A percentile compares a stretch with the other conserved stretches of the same genome.
These are phyloP conservation scores for Dioszegia aurantiaca DNA, from an alignment of 768 basidiomycete genomes.

Conservation along the genomic window DNA sequence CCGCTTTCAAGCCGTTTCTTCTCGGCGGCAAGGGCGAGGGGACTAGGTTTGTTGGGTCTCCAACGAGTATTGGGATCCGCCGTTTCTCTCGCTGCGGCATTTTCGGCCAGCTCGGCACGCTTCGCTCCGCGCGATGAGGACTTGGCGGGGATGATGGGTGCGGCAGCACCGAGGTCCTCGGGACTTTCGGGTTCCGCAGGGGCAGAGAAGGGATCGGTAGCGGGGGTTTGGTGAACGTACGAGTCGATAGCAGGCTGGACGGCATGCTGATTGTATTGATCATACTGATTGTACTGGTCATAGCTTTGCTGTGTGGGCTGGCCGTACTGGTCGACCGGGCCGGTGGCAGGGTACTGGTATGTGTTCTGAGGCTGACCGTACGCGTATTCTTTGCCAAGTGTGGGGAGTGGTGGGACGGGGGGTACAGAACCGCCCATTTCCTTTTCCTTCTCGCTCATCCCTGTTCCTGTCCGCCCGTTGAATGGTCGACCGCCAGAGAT, in stretches of 20 bases:
- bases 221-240: background rate
- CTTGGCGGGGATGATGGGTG: background rate
- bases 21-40: slow-evolving; percentile 27
- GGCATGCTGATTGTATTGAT: background rate
- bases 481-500: slow-evolving; percentile 22
- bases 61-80: slow-evolving; percentile 32
- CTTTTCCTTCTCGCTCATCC: slow-evolving; percentile 18
- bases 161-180: background rate
- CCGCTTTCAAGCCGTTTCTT: slow-evolving; percentile 10
- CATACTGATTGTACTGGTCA: background rate
- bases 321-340: slow-evolving; percentile 5
- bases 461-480: slow-evolving; percentile 15
- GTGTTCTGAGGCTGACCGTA: slow-evolving; percentile 18
- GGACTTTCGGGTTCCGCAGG: slow-evolving; percentile 7
- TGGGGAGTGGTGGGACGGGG: slow-evolving; percentile 30
- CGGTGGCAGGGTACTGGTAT: background rate
- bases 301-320: background rate
- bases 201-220: background rate
- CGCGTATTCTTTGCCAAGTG: slow-evolving; percentile 8
- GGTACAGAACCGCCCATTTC: slow-evolving; percentile 10
- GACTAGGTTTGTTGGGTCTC: slow-evolving; percentile 40
- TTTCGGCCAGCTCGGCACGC: slow-evolving; percentile 36
- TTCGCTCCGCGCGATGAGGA: slow-evolving; percentile 22
- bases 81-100: slow-evolving; percentile 30
- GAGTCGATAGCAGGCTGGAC: slow-evolving; percentile 12